Base-by-base conservation (phyloP, 257 asterid genomes). In the Jacaranda mimosifolia region DNA sequence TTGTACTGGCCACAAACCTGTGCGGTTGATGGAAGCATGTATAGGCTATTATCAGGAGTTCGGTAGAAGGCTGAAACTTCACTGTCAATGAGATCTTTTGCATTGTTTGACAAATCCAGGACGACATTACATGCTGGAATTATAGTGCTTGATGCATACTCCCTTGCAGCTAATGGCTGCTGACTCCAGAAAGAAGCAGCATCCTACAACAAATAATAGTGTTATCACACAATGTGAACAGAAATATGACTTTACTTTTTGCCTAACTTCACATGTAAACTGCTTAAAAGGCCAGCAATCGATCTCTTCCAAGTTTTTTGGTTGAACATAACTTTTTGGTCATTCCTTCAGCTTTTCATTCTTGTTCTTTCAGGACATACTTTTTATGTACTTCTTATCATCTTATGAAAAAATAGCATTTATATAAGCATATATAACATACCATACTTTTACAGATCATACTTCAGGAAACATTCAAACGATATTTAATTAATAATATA, bases 121-220 rank as follows among this genome's bases (percentile, higher is more conserved):
- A 90, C 96, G 75, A 90, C 89, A 80, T 82, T 86, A 76, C 98
- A 93, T 51, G 94, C 97, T 35, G 97, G 99, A 78, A 96, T 90
- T 81, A 96, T 85, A 82, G 97, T 89, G 88, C 93, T 88, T 72
- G 97, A 89, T 82, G 99, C 97, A 84, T 89, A 91, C 80, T 96
- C 99, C 85, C 93, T 87, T 21, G 94, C 93, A 66, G 90, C 89
- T 87, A 89, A 89, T 6, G 99, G 99, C 85, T 96, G 98, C 84
- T 96, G 97, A 85, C 89, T 87, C 99, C 99, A 96, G 87, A 93
- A 96, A 66, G 96, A 86, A 80, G 97, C 97, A 78, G 99, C 98
- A 81, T 96, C 98, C 99, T 96, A 78, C 77, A 79, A 70, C 57
- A 19, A 46, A 72, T 56, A 51, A 11, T 13, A 42, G 46, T 42